phyloP scores from a whole-genome alignment of 768 basidiomycete genomes.

The Sutorius australiensis region DNA sequence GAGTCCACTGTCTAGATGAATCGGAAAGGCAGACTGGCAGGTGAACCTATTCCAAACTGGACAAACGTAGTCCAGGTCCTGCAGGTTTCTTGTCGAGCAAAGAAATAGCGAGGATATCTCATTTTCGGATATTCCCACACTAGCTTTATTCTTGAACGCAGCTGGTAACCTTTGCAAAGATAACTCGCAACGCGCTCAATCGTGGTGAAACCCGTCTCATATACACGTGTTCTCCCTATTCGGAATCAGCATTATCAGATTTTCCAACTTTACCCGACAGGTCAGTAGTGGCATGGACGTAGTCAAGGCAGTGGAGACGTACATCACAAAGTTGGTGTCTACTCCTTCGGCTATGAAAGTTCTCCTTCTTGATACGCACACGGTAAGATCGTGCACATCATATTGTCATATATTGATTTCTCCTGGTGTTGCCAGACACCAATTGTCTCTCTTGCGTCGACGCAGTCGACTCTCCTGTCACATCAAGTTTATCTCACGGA shows the following conservation, averaged over 20 bases:
- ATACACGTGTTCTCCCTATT: not conserved
- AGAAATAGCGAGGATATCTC: not conserved
- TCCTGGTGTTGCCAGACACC: conserved; percentile 62
- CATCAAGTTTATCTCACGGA: conserved; percentile 99
- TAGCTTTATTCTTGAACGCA: not conserved
- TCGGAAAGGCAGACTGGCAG: not conserved
- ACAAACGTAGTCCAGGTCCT: no score
- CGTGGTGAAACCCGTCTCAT: not conserved
- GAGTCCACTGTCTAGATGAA: not conserved
- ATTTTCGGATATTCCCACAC: not conserved
- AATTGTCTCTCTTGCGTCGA: conserved; percentile 90
- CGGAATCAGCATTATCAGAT: not conserved
- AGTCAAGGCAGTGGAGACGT: conserved; percentile 91
- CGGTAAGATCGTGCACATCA: conserved; percentile 48
- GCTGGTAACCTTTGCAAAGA: not conserved
- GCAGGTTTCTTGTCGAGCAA: no score
- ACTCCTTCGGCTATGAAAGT: conserved; percentile 92
- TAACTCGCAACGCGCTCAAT: not conserved
- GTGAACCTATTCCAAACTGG: not conserved
- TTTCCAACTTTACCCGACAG: not conserved
- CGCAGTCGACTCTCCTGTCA: conserved; percentile 87
- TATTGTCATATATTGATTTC: not conserved
- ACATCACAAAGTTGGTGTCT: conserved; percentile 85
- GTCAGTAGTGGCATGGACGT: conserved; percentile 68
- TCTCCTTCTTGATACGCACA: conserved; percentile 89